Percentiles rank a stretch among this genome's conserved stretches.
These are phyloP conservation scores for Lippia alba DNA, from an alignment of 305 asterid genomes.

Conservation along the genomic window DNA sequence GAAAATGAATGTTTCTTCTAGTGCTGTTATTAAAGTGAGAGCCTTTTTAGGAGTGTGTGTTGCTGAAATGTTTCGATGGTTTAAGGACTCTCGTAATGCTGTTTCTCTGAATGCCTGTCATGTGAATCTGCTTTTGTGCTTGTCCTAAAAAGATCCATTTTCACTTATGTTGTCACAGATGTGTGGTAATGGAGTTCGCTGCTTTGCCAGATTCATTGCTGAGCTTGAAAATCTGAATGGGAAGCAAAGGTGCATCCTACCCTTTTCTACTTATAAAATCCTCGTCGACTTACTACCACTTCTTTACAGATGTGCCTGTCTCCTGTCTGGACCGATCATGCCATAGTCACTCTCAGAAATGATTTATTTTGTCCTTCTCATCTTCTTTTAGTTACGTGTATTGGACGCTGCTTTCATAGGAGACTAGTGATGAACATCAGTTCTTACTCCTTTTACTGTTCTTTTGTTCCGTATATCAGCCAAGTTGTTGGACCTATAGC, in stretches of 20 bases:
- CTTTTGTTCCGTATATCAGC: background rate
- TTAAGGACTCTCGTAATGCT: background rate
- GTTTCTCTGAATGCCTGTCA: too few relatives aligned
- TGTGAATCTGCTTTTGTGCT: conserved; percentile 4
- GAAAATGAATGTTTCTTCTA: background rate
- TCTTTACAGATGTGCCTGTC: background rate
- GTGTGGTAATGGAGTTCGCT: conserved; percentile 99
- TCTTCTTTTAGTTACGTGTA: background rate
- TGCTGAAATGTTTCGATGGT: background rate
- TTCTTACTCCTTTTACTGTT: background rate
- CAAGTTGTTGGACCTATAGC: background rate
- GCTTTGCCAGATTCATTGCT: conserved; percentile 84
- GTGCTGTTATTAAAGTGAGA: background rate
- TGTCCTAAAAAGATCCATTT: conserved; percentile 13
- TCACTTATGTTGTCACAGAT: conserved; percentile 56
- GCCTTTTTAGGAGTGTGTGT: background rate
- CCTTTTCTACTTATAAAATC: background rate
- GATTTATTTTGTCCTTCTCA: background rate
- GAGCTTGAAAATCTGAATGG: conserved; percentile 80
- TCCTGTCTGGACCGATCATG: background rate
- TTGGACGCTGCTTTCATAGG: background rate
- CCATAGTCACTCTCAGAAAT: background rate
- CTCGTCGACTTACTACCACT: background rate
- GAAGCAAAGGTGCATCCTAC: conserved; percentile 60
- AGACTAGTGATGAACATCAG: background rate